phyloP scores from a whole-genome alignment of 2,329 filamentous ascomycete species.

The Apiospora aurea region DNA sequence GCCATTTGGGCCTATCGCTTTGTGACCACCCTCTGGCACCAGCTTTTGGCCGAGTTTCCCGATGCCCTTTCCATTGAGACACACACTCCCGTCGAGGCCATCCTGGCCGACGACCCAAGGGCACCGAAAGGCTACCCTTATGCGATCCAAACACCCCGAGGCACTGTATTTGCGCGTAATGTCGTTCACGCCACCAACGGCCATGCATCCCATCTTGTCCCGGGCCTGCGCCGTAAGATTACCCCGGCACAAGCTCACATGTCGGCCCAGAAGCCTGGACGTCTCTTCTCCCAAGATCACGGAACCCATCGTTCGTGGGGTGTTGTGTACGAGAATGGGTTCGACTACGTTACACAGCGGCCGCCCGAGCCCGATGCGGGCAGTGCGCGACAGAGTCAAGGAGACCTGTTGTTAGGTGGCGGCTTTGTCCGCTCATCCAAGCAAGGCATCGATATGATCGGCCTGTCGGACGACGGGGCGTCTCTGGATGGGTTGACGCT shows the following conservation, averaged over 20 bases:
- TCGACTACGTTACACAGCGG: slow-evolving; percentile 61
- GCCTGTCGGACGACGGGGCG: slow-evolving; percentile 52
- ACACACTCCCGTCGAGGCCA: slow-evolving; percentile 42
- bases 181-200: slow-evolving; percentile 67
- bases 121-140: slow-evolving; percentile 43
- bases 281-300: slow-evolving; percentile 40
- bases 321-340: slow-evolving; percentile 52
- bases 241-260: slow-evolving; percentile 56
- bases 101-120: background rate
- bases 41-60: slow-evolving; percentile 45
- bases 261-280: slow-evolving; percentile 55
- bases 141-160: slow-evolving; percentile 52
- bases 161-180: slow-evolving; percentile 53
- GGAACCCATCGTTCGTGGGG: slow-evolving; percentile 55
- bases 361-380: slow-evolving; percentile 39
- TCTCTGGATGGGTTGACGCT: slow-evolving; percentile 47
- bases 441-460: slow-evolving; percentile 54
- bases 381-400: slow-evolving; percentile 29
- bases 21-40: slow-evolving; percentile 53
- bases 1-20: slow-evolving; percentile 60
- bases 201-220: slow-evolving; percentile 58
- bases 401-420: slow-evolving; percentile 63
- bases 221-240: slow-evolving; percentile 54
- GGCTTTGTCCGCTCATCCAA: slow-evolving; percentile 53
- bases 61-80: slow-evolving; percentile 47